These are phyloP conservation scores for Aspergillus mulundensis DNA, from an alignment of 495 filamentous ascomycete genomes.

Conservation along the genomic window DNA sequence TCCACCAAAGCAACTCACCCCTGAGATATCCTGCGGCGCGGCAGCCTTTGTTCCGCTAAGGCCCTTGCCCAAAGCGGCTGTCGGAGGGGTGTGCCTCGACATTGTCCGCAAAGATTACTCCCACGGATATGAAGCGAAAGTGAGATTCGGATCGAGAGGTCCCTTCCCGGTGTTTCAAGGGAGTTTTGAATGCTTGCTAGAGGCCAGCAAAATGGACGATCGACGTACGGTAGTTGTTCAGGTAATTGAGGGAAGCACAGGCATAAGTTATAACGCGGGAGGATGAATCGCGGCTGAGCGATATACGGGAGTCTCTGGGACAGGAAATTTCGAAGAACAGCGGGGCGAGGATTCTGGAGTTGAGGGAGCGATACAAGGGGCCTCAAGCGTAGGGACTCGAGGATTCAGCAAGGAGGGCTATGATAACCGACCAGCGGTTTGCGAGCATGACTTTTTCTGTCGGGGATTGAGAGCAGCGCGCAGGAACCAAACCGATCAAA, in stretches of 20 bases:
- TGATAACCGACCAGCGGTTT: slow-evolving; percentile 6
- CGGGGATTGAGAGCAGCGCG: slow-evolving; percentile 1
- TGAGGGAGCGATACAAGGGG: neutral
- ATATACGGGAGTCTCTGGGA: neutral
- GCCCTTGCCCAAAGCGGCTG: slow-evolving; percentile 1
- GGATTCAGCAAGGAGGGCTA: neutral
- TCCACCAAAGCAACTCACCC: slow-evolving; percentile 24
- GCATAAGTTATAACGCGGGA: slow-evolving; percentile 8
- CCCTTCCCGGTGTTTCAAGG: neutral
- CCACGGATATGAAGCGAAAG: neutral
- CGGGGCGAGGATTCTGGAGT: neutral
- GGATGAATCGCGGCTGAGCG: slow-evolving; percentile 5
- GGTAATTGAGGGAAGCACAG: slow-evolving; percentile 4
- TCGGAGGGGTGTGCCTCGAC: slow-evolving; percentile 12
- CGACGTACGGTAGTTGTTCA: neutral
- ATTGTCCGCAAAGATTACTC: slow-evolving; percentile 8
- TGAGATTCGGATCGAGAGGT: neutral
- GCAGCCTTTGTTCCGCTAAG: slow-evolving; percentile 19
- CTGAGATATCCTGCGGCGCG: slow-evolving; percentile 25
- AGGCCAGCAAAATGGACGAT: neutral
- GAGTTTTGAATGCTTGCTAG: neutral
- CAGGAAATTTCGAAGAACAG: neutral
- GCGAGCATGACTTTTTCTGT: slow-evolving; percentile 8
- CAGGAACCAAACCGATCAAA: slow-evolving; percentile 12
- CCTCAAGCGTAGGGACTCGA: neutral